Percentiles rank a stretch among this genome's conserved stretches.
phyloP scores from a whole-genome alignment of 2,329 filamentous ascomycete genomes.

The Epichloe hybrida region DNA sequence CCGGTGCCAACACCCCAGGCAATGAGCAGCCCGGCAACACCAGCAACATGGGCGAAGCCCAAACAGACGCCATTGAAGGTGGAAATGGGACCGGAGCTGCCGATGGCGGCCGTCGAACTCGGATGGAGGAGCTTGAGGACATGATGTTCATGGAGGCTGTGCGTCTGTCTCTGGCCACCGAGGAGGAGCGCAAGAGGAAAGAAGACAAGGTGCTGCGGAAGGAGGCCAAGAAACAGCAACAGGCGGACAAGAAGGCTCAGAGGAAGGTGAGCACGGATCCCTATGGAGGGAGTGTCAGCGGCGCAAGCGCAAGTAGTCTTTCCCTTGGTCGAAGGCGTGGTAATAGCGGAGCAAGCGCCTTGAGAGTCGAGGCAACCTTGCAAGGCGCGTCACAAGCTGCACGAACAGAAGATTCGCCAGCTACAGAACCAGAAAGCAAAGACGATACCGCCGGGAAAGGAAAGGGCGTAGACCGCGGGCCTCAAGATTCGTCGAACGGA shows the following conservation, averaged over 20 bases:
- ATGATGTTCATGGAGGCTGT: conserved; percentile 99
- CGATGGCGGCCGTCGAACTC: conserved; percentile 24
- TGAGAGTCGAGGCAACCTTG: conserved; percentile 41
- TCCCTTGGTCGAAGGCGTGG: conserved; percentile 46
- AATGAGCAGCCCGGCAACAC: conserved; percentile 5
- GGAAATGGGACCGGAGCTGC: conserved; percentile 9
- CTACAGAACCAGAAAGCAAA: conserved; percentile 16
- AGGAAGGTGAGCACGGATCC: conserved; percentile 41
- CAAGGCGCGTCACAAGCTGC: conserved; percentile 26
- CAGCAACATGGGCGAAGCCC: conserved; percentile 6
- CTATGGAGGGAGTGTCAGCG: conserved; percentile 21
- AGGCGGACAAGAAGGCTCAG: conserved; percentile 66
- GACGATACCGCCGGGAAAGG: conserved; percentile 40
- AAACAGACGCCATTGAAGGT: conserved; percentile 14
- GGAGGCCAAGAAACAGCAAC: conserved; percentile 72
- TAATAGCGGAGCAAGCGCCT: conserved; percentile 45
- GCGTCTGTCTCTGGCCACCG: conserved; percentile 73
- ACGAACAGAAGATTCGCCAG: conserved; percentile 12
- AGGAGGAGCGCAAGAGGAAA: conserved; percentile 79
- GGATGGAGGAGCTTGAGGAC: conserved; percentile 83
- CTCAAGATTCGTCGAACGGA: conserved; percentile 11
- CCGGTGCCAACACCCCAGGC: conserved; percentile 19
- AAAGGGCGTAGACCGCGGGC: conserved; percentile 50
- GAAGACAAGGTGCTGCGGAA: conserved; percentile 45
- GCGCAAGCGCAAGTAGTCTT: conserved; percentile 49